Percentiles rank a stretch among this genome's conserved stretches.
phyloP scores from a whole-genome alignment of 148 eudicot genomes.

The Camellia lanceoleosa region DNA sequence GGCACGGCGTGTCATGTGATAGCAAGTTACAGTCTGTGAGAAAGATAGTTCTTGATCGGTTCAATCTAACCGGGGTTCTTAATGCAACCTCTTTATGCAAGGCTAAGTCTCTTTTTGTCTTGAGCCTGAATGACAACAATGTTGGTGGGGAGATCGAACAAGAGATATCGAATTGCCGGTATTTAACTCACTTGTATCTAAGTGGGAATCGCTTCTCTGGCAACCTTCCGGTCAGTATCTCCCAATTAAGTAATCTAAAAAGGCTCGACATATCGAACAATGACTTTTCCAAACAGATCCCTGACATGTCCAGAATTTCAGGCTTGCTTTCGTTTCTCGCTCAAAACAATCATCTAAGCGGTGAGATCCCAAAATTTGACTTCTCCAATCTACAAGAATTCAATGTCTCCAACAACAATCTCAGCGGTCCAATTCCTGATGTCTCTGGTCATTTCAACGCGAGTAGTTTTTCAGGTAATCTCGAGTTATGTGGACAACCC shows the following conservation, averaged over 20 bases:
- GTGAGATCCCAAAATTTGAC: slow-evolving; percentile 28
- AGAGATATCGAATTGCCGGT: slow-evolving; percentile 33
- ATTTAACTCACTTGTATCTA: slow-evolving; percentile 34
- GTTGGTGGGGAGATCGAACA: slow-evolving; percentile 30
- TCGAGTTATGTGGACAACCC: slow-evolving; percentile 38
- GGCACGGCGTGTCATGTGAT: slow-evolving; percentile 18
- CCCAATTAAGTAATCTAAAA: slow-evolving; percentile 28
- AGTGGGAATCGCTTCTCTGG: slow-evolving; percentile 34
- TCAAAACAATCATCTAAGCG: slow-evolving; percentile 35
- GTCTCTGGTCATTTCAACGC: slow-evolving; percentile 18
- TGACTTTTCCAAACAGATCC: slow-evolving; percentile 29
- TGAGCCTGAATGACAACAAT: slow-evolving; percentile 34
- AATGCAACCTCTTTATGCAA: slow-evolving; percentile 35
- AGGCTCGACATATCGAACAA: slow-evolving; percentile 37
- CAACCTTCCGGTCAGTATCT: slow-evolving; percentile 28
- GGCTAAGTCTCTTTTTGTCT: slow-evolving; percentile 12
- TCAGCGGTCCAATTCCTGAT: slow-evolving; percentile 40
- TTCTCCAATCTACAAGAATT: slow-evolving; percentile 33
- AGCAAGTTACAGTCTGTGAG: slow-evolving; percentile 9
- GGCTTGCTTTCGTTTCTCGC: slow-evolving; percentile 38
- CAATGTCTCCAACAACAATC: slow-evolving; percentile 41
- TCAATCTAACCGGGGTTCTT: slow-evolving; percentile 25
- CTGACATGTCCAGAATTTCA: slow-evolving; percentile 34
- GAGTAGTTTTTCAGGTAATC: slow-evolving; percentile 41
- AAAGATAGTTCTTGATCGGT: slow-evolving; percentile 28